A percentile compares a stretch with the other conserved stretches of the same genome.
These are phyloP conservation scores for Metarhizium humberi DNA, from an alignment of 2,329 filamentous ascomycete genomes.

Conservation along the genomic window DNA sequence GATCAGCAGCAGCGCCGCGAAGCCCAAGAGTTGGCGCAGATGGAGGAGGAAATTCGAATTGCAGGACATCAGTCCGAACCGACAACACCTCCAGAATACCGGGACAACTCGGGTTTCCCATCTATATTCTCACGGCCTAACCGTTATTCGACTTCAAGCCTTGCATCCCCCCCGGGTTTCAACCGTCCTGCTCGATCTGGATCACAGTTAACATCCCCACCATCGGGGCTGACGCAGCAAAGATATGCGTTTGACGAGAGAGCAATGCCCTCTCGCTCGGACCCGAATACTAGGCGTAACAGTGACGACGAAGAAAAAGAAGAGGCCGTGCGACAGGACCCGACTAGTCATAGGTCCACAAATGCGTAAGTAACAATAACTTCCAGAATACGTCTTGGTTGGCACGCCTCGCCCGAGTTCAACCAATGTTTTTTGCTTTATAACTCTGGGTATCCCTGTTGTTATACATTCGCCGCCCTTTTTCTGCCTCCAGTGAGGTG, in stretches of 20 bases:
- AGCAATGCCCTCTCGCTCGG: conserved; percentile 68
- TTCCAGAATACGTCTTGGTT: not conserved
- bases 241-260: conserved; percentile 39
- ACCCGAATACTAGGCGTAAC: conserved; percentile 78
- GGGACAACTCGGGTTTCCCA: conserved; percentile 63
- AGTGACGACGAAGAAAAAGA: conserved; percentile 88
- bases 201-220: conserved; percentile 73
- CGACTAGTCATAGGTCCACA: conserved; percentile 62
- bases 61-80: conserved; percentile 84
- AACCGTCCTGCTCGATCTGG: conserved; percentile 67
- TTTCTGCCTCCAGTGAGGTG: no score
- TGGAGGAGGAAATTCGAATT: conserved; percentile 61
- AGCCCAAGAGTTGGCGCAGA: conserved; percentile 73
- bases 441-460: no score
- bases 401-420: not conserved
- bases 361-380: conserved; percentile 59
- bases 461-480: no score
- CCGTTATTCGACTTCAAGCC: conserved; percentile 79
- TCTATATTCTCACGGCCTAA: conserved; percentile 76
- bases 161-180: conserved; percentile 72
- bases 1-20: conserved; percentile 77
- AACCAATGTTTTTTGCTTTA: no score
- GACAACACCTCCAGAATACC: conserved; percentile 90
- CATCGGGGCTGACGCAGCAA: conserved; percentile 50
- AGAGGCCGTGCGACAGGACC: conserved; percentile 58